Percentiles rank a stretch among this genome's conserved stretches.
Evolutionary conservation across 2,329 filamentous ascomycete species (phyloP).

Genomic region (Pseudogymnoascus sp.): DNA sequence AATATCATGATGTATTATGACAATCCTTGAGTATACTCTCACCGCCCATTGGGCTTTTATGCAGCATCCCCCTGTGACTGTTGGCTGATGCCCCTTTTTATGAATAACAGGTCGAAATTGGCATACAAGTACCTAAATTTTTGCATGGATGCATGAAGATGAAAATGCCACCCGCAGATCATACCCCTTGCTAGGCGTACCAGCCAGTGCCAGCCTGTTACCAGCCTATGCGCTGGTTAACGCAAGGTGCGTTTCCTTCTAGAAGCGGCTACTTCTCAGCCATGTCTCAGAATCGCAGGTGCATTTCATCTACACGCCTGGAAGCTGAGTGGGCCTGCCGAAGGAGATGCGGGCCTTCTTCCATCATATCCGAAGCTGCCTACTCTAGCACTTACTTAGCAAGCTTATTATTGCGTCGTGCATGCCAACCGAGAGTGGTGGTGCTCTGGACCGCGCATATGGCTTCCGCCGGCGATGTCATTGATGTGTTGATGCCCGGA

Average conservation of each 20-base stretch:
- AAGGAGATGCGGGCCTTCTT: conserved; percentile 7
- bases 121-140: neutral
- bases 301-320: neutral
- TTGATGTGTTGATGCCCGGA: neutral
- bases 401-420: neutral
- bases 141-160: conserved; percentile 8
- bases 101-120: neutral
- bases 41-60: neutral
- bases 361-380: conserved; percentile 1
- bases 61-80: conserved; percentile 1
- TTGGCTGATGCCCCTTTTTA: neutral
- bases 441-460: neutral
- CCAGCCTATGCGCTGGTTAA: neutral
- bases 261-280: neutral
- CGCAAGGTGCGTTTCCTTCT: conserved; percentile 2
- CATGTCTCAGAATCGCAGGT: neutral
- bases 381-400: neutral
- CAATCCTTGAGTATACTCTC: neutral
- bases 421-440: neutral
- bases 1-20: neutral
- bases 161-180: conserved; percentile 1
- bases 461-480: neutral
- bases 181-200: neutral
- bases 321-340: neutral
- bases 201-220: neutral